Evolutionary conservation across 1,284 basidiomycete genomes (phyloP), one percentile per base, ranked within the genome.

Genomic region (Ganoderma lingzhi): DNA sequence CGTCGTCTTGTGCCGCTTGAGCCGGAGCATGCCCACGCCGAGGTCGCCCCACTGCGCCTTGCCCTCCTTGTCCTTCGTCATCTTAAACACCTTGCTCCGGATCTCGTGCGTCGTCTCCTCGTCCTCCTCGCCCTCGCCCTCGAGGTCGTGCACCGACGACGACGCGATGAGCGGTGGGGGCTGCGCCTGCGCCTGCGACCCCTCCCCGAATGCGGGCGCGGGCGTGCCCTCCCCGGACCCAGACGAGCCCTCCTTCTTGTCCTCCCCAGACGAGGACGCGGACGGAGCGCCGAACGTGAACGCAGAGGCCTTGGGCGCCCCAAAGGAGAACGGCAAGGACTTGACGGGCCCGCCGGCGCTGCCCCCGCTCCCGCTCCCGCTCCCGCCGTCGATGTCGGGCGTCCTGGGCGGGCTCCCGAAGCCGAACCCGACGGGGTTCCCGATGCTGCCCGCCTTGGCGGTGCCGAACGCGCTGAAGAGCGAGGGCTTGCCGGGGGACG

Each of bases 91-190:
- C 78, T 92, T 94, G 62, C 87, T 84, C 75, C 86, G 88, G 64
- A 87, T 82, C 63, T 86, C 84, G 77, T 90, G 83, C 23, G 84
- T 81, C 2, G 93, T 95, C 67, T 90, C 89, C 78, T 96, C 95
- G 56, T 91, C 85, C 78, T 96, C 93, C 81, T 96, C 95, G 19
- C 93, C 93, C 75, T 89, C 88, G n/a, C 92, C 92, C 73, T 92
- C 92, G 61, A 83, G 83, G 72, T 93, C 92, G 72, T 90, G 87
- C 37, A 81, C 81, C 44, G 76, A 78, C 9, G 82, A 83, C 32
- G 80, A 80, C 8, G 84, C 79, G 17, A 84, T 71, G 39, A 85
- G 62, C 69, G 77, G 79, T 44, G 73, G 71, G 4, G 73, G 70
- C 10, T 44, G 42, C 63, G 79, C n/a, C n/a, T n/a, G n/a, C n/a